phyloP scores from a whole-genome alignment of 345 rosid species.

The Populus ilicifolia region DNA sequence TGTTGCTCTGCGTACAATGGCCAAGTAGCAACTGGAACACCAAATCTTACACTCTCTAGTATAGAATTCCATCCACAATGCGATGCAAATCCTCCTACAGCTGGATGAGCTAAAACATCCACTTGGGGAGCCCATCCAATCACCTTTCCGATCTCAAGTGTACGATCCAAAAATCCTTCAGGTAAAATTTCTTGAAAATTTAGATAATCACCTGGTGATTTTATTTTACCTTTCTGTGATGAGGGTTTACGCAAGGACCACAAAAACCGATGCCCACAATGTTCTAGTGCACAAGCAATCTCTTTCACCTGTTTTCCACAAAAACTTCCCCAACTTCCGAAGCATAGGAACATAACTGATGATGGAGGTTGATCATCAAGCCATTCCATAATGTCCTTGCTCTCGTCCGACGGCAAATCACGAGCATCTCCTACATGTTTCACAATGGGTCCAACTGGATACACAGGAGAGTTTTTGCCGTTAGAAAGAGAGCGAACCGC shows the following conservation, averaged over 20 bases:
- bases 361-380: conserved; percentile 15
- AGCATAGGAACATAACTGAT: conserved; percentile 21
- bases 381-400: conserved; percentile 11
- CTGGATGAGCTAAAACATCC: neutral
- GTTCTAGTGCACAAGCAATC: conserved; percentile 12
- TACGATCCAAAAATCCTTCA: neutral
- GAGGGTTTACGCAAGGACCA: conserved; percentile 20
- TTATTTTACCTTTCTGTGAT: neutral
- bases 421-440: neutral
- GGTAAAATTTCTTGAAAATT: neutral
- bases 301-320: conserved; percentile 10
- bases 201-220: neutral
- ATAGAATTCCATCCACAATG: conserved; percentile 16
- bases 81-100: conserved; percentile 6
- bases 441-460: conserved; percentile 4
- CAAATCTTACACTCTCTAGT: conserved; percentile 4
- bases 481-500: neutral
- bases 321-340: conserved; percentile 18
- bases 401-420: too few relatives aligned
- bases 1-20: conserved; percentile 12
- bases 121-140: conserved; percentile 14
- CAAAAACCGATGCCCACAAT: conserved; percentile 8
- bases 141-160: conserved; percentile 1
- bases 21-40: conserved; percentile 12
- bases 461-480: neutral